Conservation (phyloP, 805 yeast genomes). For the Saccharomyces paradoxus region DNA sequence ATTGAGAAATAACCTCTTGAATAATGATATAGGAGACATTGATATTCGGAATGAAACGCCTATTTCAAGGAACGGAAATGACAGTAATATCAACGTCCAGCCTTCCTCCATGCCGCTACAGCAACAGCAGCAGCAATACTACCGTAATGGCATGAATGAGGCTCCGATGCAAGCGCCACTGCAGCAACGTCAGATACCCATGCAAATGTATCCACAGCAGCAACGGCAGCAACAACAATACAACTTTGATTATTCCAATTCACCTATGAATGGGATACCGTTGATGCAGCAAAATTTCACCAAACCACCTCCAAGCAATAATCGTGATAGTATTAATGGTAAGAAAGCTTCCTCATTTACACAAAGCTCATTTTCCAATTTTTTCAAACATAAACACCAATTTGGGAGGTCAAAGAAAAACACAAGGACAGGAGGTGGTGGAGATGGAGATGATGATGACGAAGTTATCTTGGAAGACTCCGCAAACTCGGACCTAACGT, state of each 20-base stretch:
- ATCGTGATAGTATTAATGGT: background rate
- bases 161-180: constrained; percentile 1
- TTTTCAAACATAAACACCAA: constrained; percentile 16
- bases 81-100: constrained; percentile 3
- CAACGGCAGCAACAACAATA: constrained; percentile 5
- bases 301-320: constrained; percentile 7
- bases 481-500: constrained; percentile 40
- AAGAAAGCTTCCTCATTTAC: constrained; percentile 17
- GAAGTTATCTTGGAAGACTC: constrained; percentile 27
- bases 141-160: background rate
- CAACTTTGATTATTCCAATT: background rate
- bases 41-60: constrained; percentile 39
- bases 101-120: constrained; percentile 1
- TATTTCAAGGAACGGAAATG: constrained; percentile 8
- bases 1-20: constrained; percentile 33
- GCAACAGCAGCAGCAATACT: constrained; percentile 7
- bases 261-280: constrained; percentile 15
- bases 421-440: constrained; percentile 25
- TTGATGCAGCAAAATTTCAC: background rate
- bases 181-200: constrained; percentile 1
- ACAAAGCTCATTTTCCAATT: constrained; percentile 19
- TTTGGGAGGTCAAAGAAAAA: constrained; percentile 6
- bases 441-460: constrained; percentile 34
- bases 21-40: constrained; percentile 36
- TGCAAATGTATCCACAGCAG: constrained; percentile 3